A percentile compares a stretch with the other conserved stretches of the same genome.
Conservation (phyloP, 306 rosid genomes). For the Quercus ilex region DNA sequence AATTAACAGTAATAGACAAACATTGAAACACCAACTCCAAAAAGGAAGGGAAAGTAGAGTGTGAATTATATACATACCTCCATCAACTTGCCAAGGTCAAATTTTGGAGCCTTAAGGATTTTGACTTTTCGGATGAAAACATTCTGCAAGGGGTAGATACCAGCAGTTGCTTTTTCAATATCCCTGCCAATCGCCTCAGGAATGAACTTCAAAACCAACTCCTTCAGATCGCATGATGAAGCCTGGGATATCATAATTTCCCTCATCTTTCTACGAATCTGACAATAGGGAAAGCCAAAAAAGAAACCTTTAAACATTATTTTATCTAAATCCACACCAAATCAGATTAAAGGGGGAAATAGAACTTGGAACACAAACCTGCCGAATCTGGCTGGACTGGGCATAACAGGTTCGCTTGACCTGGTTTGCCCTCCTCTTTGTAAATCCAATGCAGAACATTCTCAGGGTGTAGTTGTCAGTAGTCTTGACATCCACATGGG, state of each 20-base stretch:
- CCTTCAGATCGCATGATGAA: conserved; percentile 81
- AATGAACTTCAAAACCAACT: conserved; percentile 78
- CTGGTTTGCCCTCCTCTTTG: conserved; percentile 75
- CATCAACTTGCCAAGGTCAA: conserved; percentile 89
- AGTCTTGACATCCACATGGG: conserved; percentile 91
- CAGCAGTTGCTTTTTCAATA: conserved; percentile 72
- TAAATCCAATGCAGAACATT: conserved; percentile 92
- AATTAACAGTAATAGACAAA: neutral
- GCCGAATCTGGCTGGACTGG: conserved; percentile 81
- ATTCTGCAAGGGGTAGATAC: conserved; percentile 81
- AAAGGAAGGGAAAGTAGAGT: neutral
- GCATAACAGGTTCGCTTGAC: conserved; percentile 94
- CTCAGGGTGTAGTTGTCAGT: conserved; percentile 74
- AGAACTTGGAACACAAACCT: conserved; percentile 34
- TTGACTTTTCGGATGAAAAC: conserved; percentile 85
- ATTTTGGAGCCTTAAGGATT: conserved; percentile 92
- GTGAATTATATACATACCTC: conserved; percentile 44
- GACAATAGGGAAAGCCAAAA: neutral
- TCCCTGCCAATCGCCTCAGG: conserved; percentile 86
- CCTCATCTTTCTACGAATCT: conserved; percentile 92
- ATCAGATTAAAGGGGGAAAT: neutral
- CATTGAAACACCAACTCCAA: neutral
- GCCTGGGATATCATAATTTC: conserved; percentile 83
- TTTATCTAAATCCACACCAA: neutral
- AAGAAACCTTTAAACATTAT: neutral